Base-by-base conservation (phyloP, 306 rosid species). In the Morella rubra region DNA sequence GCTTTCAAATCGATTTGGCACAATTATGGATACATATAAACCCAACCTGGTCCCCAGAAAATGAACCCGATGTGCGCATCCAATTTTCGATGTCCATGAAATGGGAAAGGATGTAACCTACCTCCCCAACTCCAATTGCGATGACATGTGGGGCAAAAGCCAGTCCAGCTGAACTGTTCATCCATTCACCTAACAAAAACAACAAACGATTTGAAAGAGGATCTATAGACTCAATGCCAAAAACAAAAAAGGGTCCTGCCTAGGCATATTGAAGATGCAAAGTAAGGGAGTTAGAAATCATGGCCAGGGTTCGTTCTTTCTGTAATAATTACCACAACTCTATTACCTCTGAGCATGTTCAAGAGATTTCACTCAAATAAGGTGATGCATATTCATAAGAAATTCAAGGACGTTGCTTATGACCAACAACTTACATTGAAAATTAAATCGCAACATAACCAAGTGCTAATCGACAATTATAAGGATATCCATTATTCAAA, bases 131-230 rank as follows among this genome's bases (percentile, higher is more conserved):
- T 74, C 77, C 97, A 73, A 96, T 45, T 44, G 83, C 90, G 79
- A 96, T 83, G 77, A 91, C 98, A 88, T 96, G 98, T 11, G 99
- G 98, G 20, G 99, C 81, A 87, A 96, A 96, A 47, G 99, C 99
- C 74, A 77, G 47, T 75, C 99, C 99, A 54, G 99, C 99, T 10
- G 99, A 92, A 84, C 22, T 86, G 87, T 93, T 96, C 98, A 96
- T 92, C 99, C 99, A 96, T 47, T 96, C 99, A 82, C 99, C 99
- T 96, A 62, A 53, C 56, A 85, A 79, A 41, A 73, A 74, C 51
- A 73, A 41, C 71, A 80, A 15, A 73, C 19, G 60, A 14, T 58
- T n/a, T 58, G 59, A 62, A 55, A 70, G 65, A 20, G 64, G 75
- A 72, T 41, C 58, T 64, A 55, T 58, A 79, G 42, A 74, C 44